Base-by-base conservation (phyloP, 1,284 basidiomycete genomes). In the Xerocomus amazonicus region DNA sequence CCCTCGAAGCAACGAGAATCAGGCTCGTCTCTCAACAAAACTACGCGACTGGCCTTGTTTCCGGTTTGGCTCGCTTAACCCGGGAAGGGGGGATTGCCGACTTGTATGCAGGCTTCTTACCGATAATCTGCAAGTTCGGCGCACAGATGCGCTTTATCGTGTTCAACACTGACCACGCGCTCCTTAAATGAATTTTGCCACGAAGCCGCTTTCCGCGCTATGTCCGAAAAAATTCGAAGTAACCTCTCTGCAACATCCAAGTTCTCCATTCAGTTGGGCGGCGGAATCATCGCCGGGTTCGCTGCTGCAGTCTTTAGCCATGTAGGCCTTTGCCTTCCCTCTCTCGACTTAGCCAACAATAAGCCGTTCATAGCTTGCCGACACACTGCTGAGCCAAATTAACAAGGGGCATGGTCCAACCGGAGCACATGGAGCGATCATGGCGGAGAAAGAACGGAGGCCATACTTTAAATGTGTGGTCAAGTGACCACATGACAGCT, bases 231-330 rank as follows among this genome's bases (percentile, higher is more conserved):
- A 56, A 79, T 77, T 23, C 80, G 78, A 55, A 74, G 65, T 47
- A 76, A 76, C 49, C 71, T 88, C 28, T 79, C 83, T 9, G 66
- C 73, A 10, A 58, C 77, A 1, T 67, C 76, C 29, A 81, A 84
- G 55, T 80, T 40, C n/a, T 41, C 73, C 3, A 80, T 96, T 57
- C 79, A 83, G 14, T 77, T 96, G 19, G 87, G 86, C 4, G 90
- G 89, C 56, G 93, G 93, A 58, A 73, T 95, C 56, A 75, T 84
- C 32, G 92, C 93, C 7, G 92, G 93, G 59, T 86, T 91, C 59
- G 91, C 89, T 0, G 93, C 93, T 4, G 92, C 92, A 8, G 74
- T 96, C 39, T 76, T 97, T 39, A 89, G 85, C 52, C 93, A 94
- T 56, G 86, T 86, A 55, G 43, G 78, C 54, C 19, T 43, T 17